A percentile compares a stretch with the other conserved stretches of the same genome.
phyloP scores from a whole-genome alignment of 2,329 filamentous ascomycete genomes.

The Neofusicoccum laricinum region DNA sequence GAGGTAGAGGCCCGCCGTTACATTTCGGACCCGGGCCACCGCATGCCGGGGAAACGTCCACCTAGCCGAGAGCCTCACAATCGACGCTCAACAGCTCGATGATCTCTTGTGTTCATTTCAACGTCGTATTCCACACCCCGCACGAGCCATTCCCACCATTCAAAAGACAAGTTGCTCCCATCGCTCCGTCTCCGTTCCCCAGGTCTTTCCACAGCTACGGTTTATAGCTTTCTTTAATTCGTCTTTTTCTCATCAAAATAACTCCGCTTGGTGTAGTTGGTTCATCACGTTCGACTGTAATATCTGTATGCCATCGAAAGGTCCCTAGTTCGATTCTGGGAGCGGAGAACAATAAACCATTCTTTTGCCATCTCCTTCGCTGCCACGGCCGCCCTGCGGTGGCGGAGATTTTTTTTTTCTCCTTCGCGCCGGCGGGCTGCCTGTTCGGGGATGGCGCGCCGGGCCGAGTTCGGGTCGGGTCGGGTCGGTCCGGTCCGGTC shows the following conservation, averaged over 20 bases:
- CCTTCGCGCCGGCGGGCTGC: not conserved
- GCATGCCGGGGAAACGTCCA: too few species aligned
- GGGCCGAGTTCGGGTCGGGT: not conserved
- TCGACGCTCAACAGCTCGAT: too few species aligned
- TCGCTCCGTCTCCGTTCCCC: too few species aligned
- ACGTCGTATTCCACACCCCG: too few species aligned
- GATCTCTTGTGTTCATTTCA: too few species aligned
- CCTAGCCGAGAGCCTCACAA: too few species aligned
- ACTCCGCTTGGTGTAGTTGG: constrained; percentile 8
- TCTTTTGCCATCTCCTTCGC: not conserved
- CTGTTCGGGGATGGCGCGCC: not conserved
- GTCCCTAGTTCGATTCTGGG: constrained; percentile 13
- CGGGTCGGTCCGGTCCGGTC: not conserved
- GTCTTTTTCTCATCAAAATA: not conserved
- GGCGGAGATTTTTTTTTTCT: not conserved
- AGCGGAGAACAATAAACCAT: not conserved
- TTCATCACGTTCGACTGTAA: constrained; percentile 11
- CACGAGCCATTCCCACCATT: too few species aligned
- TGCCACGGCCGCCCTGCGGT: too few species aligned
- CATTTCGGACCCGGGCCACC: too few species aligned
- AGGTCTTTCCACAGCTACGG: not conserved
- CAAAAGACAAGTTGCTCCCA: too few species aligned
- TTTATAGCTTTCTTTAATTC: not conserved
- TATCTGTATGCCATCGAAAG: constrained; percentile 2
- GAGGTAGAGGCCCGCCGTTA: too few species aligned